These are phyloP conservation scores for Rhipidocladum racemiflorum DNA, from an alignment of 176 grass and related monocot species.

Conservation along the genomic window DNA sequence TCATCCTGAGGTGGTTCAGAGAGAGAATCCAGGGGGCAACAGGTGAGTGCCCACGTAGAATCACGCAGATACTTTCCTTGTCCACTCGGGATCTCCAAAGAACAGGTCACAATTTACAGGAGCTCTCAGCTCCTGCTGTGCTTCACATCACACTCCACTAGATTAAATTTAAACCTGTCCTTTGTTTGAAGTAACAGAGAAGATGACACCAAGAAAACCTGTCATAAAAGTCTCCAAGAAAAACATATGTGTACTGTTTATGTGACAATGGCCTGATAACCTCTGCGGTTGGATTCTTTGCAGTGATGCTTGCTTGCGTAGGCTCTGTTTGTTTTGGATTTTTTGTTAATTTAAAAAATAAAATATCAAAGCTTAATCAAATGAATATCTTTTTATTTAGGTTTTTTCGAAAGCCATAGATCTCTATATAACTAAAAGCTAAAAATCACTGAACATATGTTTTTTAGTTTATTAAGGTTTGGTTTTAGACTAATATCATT, in stretches of 20 bases:
- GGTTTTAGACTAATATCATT: too few species aligned
- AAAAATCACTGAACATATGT: too few species aligned
- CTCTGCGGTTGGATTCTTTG: conserved; percentile 27
- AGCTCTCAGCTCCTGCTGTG: neutral
- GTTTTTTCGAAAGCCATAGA: too few species aligned
- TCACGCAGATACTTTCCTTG: conserved; percentile 70
- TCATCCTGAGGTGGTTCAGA: neutral
- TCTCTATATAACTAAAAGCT: too few species aligned
- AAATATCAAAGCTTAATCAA: too few species aligned
- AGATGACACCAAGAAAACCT: neutral
- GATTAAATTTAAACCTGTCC: neutral
- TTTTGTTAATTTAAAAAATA: too few species aligned
- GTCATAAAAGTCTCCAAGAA: neutral
- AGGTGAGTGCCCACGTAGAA: conserved; percentile 39
- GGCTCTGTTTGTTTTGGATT: too few species aligned
- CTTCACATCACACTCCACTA: neutral
- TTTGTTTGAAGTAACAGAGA: neutral
- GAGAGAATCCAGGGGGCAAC: conserved; percentile 40
- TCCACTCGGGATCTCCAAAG: conserved; percentile 38
- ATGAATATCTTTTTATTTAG: too few species aligned
- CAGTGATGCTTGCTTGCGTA: conserved; percentile 10
- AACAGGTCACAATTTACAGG: neutral
- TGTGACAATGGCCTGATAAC: conserved; percentile 36
- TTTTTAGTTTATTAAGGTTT: too few species aligned
- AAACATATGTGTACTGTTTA: neutral